Evolutionary conservation across 2,329 filamentous ascomycete species (phyloP), one percentile per base, ranked within the genome.

Genomic region (Talaromyces sp.): DNA sequence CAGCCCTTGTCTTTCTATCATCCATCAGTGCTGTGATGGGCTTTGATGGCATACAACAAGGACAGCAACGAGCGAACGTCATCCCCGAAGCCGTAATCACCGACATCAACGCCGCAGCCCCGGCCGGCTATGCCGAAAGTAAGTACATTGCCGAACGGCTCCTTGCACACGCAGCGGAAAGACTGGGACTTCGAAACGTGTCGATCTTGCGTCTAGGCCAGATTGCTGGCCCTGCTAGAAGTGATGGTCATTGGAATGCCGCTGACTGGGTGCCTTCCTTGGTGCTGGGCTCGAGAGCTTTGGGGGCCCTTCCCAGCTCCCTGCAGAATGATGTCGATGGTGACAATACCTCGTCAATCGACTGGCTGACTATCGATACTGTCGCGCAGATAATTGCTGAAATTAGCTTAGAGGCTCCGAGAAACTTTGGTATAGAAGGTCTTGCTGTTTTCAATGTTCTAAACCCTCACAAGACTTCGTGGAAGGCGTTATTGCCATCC

Each of bases 281-380:
- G 25, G 63, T 80, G 3, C 57, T 72, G 5, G 76, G 72, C 56
- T 76, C 75, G 0, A 62, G 68, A 4, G 66, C 72, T 8, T 62
- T 78, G 1, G 68, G 71, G 0, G 65, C 64, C 2, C 43, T 80
- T 1, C 78, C 78, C 0, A 63, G 67, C 4, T 62, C 66, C 7
- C 62, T 80, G 2, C 73, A 72, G 1, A 41, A 65, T 2, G 63
- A 36, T 25, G 19, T 10, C 1, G 19, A 37, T 3, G 19, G 59
- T 5, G 63, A 73, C 11, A 63, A 65, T 4, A 61, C 59, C 0
- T 11, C 41, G 11, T 45, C 21, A 1, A 66, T 80, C 2, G 74
- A 78, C 53, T 80, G 77, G 77, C 59, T 80, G 0, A 77, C 78
- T 0, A 70, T 77, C 8, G 77, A 80, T 51, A 33, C 71, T 1